Conservation (phyloP, 2,329 filamentous ascomycete genomes). For the Stagonosporopsis rhizophila region DNA sequence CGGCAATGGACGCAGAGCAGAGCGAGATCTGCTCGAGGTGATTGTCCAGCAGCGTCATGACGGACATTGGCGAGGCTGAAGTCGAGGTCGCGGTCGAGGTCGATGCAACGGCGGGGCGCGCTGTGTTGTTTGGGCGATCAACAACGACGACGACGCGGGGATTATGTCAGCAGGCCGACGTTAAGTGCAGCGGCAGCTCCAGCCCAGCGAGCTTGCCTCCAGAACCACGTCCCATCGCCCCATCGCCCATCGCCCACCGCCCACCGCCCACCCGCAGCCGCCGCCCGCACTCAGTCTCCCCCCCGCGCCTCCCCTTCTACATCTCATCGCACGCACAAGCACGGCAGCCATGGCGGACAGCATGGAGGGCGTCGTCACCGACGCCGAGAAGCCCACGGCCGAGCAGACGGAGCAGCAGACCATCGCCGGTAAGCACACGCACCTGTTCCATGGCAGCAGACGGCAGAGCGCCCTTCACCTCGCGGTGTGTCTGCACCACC, state of each 20-base stretch:
- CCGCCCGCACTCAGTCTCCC: background rate
- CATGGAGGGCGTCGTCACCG: slow-evolving; percentile 57
- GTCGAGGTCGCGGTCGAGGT: background rate
- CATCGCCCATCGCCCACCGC: background rate
- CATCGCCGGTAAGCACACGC: slow-evolving; percentile 44
- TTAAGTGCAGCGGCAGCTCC: slow-evolving; percentile 15
- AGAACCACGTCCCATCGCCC: slow-evolving; percentile 18
- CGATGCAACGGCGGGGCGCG: background rate
- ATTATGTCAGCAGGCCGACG: slow-evolving; percentile 3
- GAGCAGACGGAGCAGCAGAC: slow-evolving; percentile 52
- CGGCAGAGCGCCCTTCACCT: slow-evolving; percentile 29
- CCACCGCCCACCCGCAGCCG: slow-evolving; percentile 1
- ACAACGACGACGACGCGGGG: slow-evolving; percentile 5
- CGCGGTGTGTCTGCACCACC: slow-evolving; percentile 23
- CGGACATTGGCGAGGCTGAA: slow-evolving; percentile 23
- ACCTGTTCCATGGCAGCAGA: background rate
- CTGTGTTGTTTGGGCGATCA: slow-evolving; percentile 15
- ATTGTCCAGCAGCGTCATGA: slow-evolving; percentile 54
- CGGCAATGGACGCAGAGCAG: slow-evolving; percentile 57
- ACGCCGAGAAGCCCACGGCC: slow-evolving; percentile 50
- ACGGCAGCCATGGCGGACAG: slow-evolving; percentile 55
- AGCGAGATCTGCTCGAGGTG: slow-evolving; percentile 60
- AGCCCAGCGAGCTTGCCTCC: slow-evolving; percentile 23
- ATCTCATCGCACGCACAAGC: slow-evolving; percentile 14
- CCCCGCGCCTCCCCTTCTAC: slow-evolving; percentile 24